phyloP scores from a whole-genome alignment of 495 filamentous ascomycete genomes.

The Melanomma pulvis-pyrius region DNA sequence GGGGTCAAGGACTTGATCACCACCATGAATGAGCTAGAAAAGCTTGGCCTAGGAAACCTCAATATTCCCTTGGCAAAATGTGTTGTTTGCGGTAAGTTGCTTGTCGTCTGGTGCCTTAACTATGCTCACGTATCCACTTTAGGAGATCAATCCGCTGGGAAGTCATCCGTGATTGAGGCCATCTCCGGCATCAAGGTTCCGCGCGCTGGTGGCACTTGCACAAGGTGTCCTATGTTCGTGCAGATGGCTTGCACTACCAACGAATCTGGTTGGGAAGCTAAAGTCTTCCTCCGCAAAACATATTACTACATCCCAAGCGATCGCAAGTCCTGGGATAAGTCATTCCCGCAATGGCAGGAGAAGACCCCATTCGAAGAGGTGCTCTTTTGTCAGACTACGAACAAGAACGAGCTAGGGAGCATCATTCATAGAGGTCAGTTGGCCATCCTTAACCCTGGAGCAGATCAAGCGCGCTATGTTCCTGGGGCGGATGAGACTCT shows the following conservation, averaged over 20 bases:
- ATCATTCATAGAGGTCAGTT: constrained; percentile 70
- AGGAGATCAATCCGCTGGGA: constrained; percentile 80
- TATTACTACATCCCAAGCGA: constrained; percentile 46
- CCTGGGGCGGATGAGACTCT: background rate
- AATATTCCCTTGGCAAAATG: constrained; percentile 71
- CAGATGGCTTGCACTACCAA: constrained; percentile 60
- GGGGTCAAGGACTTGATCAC: constrained; percentile 36
- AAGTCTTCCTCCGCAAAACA: constrained; percentile 60
- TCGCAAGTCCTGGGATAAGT: background rate
- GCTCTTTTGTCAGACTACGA: constrained; percentile 47
- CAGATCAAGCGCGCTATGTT: constrained; percentile 52
- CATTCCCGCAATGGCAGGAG: constrained; percentile 47
- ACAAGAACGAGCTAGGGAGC: constrained; percentile 57
- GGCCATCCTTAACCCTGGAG: constrained; percentile 66
- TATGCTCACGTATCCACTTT: constrained; percentile 44
- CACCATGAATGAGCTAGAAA: constrained; percentile 40
- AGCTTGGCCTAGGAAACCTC: constrained; percentile 35
- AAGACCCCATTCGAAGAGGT: constrained; percentile 46
- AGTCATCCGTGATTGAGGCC: constrained; percentile 77
- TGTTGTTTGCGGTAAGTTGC: constrained; percentile 19
- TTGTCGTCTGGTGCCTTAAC: background rate
- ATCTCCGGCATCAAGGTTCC: constrained; percentile 79
- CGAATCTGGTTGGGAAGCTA: constrained; percentile 61
- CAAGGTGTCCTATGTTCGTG: constrained; percentile 76
- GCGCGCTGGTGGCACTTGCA: constrained; percentile 69